These are phyloP conservation scores for Athelia sp. DNA, from an alignment of 1,284 basidiomycete species.

Conservation along the genomic window DNA sequence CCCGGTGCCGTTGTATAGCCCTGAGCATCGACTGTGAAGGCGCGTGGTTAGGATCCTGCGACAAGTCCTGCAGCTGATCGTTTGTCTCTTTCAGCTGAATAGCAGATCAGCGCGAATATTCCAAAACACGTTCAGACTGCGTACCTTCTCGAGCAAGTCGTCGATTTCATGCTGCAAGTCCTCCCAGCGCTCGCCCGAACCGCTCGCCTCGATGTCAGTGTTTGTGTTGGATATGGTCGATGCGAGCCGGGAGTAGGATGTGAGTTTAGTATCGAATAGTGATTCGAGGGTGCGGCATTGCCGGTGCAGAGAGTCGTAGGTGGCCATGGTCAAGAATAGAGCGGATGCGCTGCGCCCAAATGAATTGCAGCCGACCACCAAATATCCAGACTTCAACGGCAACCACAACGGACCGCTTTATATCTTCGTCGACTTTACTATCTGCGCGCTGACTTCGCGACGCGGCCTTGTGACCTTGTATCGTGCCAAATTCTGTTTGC, in stretches of 20 bases:
- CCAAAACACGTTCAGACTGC: conserved; percentile 12
- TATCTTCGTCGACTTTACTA: too few relatives aligned
- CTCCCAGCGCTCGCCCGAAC: conserved; percentile 66
- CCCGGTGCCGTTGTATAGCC: conserved; percentile 85
- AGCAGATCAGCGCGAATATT: conserved; percentile 10
- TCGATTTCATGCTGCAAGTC: conserved; percentile 87
- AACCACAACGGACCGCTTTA: too few relatives aligned
- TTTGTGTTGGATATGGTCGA: conserved; percentile 62
- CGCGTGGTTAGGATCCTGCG: conserved; percentile 68
- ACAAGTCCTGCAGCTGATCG: conserved; percentile 64
- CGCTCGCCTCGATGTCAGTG: conserved; percentile 67
- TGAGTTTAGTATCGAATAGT: conserved; percentile 86
- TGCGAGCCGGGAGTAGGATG: conserved; percentile 83
- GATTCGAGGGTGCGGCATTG: conserved; percentile 91
- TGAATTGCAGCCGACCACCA: too few relatives aligned
- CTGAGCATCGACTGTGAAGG: conserved; percentile 85
- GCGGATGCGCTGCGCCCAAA: too few relatives aligned
- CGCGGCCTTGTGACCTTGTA: too few relatives aligned
- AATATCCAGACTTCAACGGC: too few relatives aligned
- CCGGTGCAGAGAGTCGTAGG: conserved; percentile 75
- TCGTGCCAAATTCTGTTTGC: too few relatives aligned
- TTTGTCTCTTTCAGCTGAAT: conserved; percentile 79
- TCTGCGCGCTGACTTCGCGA: too few relatives aligned
- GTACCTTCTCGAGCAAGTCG: conserved; percentile 82
- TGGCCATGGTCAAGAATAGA: conserved; percentile 22